These are phyloP conservation scores for Plasmodium gonderi DNA, from an alignment of 169 alveolate species.

Conservation along the genomic window DNA sequence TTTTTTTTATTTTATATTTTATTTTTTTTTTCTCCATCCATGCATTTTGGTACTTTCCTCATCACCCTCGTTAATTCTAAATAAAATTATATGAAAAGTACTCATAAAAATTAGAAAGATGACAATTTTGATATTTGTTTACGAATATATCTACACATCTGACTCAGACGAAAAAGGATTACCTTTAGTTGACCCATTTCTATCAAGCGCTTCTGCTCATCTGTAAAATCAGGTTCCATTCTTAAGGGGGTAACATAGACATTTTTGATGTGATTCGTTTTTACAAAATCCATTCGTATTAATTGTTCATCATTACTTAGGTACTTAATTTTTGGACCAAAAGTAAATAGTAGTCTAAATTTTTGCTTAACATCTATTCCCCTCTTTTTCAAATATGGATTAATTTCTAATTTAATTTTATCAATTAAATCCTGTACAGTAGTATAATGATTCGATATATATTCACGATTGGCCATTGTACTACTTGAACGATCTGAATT, in stretches of 20 bases:
- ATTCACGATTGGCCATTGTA: conserved; percentile 25
- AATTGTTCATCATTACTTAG: conserved; percentile 35
- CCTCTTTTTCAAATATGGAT: conserved; percentile 72
- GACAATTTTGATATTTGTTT: no score
- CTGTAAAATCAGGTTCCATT: conserved; percentile 83
- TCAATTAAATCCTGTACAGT: conserved; percentile 74
- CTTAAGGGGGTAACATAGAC: conserved; percentile 82
- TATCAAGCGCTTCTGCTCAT: conserved; percentile 77
- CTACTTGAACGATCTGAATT: conserved; percentile 55
- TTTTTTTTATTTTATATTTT: no score
- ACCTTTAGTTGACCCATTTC: conserved; percentile 46
- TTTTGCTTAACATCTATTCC: conserved; percentile 67
- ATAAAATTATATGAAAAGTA: no score
- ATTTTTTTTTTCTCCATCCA: no score
- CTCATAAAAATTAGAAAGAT: no score
- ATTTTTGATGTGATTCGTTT: conserved; percentile 73
- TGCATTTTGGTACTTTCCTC: no score
- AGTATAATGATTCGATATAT: conserved; percentile 36
- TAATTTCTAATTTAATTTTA: conserved; percentile 73
- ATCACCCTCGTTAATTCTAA: no score
- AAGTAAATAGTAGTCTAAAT: conserved; percentile 44
- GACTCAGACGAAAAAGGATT: no score
- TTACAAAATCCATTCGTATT: conserved; percentile 55
- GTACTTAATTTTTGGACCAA: conserved; percentile 65
- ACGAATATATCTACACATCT: no score